Conservation (phyloP, 1,284 basidiomycete genomes). For the Ustilago crameri region DNA sequence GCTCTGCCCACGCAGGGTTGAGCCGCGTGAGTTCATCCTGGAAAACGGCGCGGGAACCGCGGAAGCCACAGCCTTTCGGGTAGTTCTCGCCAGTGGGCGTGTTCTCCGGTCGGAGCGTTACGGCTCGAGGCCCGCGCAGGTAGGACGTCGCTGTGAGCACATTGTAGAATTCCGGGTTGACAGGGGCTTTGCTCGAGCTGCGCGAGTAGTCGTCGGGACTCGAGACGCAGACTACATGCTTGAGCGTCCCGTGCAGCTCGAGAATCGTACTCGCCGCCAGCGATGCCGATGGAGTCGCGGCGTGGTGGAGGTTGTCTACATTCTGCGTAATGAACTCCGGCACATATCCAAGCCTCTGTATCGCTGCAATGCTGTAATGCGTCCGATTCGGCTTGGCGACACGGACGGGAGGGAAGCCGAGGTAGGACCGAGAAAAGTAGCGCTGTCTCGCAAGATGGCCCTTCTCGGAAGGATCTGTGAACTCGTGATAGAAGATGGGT, state of each 20-base stretch:
- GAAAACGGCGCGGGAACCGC: constrained; percentile 53
- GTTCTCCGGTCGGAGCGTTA: constrained; percentile 32
- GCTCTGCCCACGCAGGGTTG: constrained; percentile 64
- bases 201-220: constrained; percentile 5
- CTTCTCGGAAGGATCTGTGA: constrained; percentile 44
- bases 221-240: constrained; percentile 32
- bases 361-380: constrained; percentile 63
- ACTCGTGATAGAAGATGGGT: constrained; percentile 67
- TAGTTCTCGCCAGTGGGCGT: constrained; percentile 48
- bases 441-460: constrained; percentile 57
- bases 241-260: constrained; percentile 64
- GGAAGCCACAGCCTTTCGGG: constrained; percentile 58
- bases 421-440: constrained; percentile 66
- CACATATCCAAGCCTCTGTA: constrained; percentile 59
- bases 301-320: constrained; percentile 66
- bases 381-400: constrained; percentile 62
- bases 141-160: constrained; percentile 31
- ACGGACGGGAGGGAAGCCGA: constrained; percentile 63
- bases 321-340: constrained; percentile 65
- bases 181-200: background rate
- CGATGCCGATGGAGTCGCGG: constrained; percentile 52
- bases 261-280: constrained; percentile 56
- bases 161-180: constrained; percentile 27
- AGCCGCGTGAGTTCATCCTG: constrained; percentile 60
- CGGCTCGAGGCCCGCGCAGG: constrained; percentile 38